These are phyloP conservation scores for Fusarium udum DNA, from an alignment of 2,329 filamentous ascomycete species.

Conservation along the genomic window DNA sequence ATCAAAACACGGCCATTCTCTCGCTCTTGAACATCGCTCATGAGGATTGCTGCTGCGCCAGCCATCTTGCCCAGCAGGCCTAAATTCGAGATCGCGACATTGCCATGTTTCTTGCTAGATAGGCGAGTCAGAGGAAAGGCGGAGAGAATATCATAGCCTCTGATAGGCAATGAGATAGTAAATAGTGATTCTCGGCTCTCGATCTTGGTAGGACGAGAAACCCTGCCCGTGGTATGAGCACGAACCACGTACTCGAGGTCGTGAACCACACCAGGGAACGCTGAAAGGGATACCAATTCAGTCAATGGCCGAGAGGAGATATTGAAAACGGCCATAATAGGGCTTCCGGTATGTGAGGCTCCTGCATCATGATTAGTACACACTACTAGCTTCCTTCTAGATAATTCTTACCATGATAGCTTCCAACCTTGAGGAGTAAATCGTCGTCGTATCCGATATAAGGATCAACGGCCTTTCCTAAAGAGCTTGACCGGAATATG, in stretches of 20 bases:
- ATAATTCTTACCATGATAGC: constrained; percentile 73
- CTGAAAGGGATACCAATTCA: constrained; percentile 74
- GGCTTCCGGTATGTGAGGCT: constrained; percentile 71
- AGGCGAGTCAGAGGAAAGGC: constrained; percentile 74
- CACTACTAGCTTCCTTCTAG: no score
- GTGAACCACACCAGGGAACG: constrained; percentile 75
- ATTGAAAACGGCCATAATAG: constrained; percentile 88
- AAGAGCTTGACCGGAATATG: constrained; percentile 79
- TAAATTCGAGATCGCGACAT: constrained; percentile 71
- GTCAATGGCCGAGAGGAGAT: constrained; percentile 69
- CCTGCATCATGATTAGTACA: constrained; percentile 45
- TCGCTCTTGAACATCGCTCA: constrained; percentile 64
- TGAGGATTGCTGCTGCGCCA: constrained; percentile 79
- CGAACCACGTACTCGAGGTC: constrained; percentile 75
- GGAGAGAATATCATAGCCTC: constrained; percentile 83
- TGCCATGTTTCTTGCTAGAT: constrained; percentile 46
- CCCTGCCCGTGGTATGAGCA: constrained; percentile 72
- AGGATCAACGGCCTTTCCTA: constrained; percentile 76
- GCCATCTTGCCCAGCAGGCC: constrained; percentile 91
- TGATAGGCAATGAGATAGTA: constrained; percentile 67
- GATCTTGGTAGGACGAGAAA: constrained; percentile 63
- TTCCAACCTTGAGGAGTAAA: constrained; percentile 78
- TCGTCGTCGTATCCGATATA: constrained; percentile 82
- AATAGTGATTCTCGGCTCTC: constrained; percentile 62
- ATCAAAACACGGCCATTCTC: constrained; percentile 70